Base-by-base conservation (phyloP, 106 monocot genomes). In the Posidonia australis region DNA sequence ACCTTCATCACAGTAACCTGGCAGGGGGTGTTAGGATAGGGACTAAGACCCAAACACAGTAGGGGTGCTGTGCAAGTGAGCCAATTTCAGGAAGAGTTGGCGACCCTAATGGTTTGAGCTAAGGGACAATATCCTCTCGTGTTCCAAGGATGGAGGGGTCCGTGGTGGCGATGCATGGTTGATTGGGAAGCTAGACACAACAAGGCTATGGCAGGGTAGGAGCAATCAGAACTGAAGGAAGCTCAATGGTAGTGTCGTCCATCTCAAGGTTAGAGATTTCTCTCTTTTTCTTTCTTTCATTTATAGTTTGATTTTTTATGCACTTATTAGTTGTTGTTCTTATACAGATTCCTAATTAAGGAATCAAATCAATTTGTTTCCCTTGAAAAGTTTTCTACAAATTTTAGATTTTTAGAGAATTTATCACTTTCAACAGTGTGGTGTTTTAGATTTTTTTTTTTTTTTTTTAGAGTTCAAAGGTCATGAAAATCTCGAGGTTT, bases 61-160 rank as follows among this genome's bases (percentile, higher is more conserved):
- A 0, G 70, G 70, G 12, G 49, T 70, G 28, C 79, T 86, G 16
- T 62, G 82, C 70, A 86, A 86, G 79, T 86, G 86, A 82, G 79
- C 79, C 71, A 79, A 86, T 57, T 86, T 58, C 68, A 79, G 82
- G 46, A 73, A 73, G 60, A 77, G 86, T 22, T 79, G 86, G 82
- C 54, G 82, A n/a, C 51, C 76, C 31, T 67, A 77, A 18, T 74
- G 82, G 77, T 82, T 86, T 60, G 64, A 63, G 6, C 76, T 86
- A 42, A 63, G 70, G 22, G 22, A 67, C 54, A 79, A 79, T 23
- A 70, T 86, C 29, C 74, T 87, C 62, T 75, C 80, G 71, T 87
- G 83, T 66, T 77, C 64, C 47, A 83, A 75, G 52, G 51, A 7
- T 10, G 36, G n/a, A 27, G 65, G 13, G 10, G 44, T 9, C 13